phyloP scores from a whole-genome alignment of 495 filamentous ascomycete species.

The Xanthoparmelia taractica region DNA sequence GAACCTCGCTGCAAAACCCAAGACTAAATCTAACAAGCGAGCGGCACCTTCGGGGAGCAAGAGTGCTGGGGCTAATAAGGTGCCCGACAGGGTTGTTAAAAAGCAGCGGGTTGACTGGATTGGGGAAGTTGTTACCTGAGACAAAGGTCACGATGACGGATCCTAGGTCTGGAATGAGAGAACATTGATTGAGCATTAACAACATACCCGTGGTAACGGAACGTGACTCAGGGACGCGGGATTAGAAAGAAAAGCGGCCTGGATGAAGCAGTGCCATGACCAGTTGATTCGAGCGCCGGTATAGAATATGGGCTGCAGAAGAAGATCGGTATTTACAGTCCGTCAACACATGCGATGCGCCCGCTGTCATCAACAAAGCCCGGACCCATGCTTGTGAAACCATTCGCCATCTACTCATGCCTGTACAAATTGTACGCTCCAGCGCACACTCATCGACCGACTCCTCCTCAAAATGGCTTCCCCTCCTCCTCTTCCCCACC shows the following conservation, averaged over 20 bases:
- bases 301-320: background rate
- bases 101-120: background rate
- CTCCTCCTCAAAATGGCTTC: background rate
- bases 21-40: background rate
- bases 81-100: background rate
- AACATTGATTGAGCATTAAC: too few relatives aligned
- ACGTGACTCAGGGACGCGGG: too few relatives aligned
- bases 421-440: background rate
- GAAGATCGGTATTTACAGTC: background rate
- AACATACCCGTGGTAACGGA: too few relatives aligned
- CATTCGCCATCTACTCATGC: background rate
- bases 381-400: background rate
- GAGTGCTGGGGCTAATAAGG: background rate
- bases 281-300: background rate
- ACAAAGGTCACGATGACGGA: too few relatives aligned
- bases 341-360: background rate
- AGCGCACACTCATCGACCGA: background rate
- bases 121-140: background rate
- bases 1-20: background rate
- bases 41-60: background rate
- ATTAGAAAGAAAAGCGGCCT: background rate
- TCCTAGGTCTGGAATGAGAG: too few relatives aligned
- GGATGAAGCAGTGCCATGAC: background rate
- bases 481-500: conserved; percentile 6
- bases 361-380: background rate